These are phyloP conservation scores for Globisporangium camurandrum DNA, from an alignment of 352 stramenopile genomes.

Conservation along the genomic window DNA sequence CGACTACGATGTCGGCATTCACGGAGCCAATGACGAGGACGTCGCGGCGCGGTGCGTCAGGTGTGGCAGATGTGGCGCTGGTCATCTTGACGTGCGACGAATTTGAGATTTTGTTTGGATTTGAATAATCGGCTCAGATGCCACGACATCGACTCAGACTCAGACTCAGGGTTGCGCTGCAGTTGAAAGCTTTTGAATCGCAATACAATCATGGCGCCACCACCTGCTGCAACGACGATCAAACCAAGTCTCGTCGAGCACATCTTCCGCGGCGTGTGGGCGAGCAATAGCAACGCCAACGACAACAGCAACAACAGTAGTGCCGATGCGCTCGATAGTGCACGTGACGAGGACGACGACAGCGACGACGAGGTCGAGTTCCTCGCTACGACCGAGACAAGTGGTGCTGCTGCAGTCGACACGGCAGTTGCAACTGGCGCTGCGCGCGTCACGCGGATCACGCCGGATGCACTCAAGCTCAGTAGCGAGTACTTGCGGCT, in stretches of 20 bases:
- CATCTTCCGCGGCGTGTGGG: slow-evolving; percentile 63
- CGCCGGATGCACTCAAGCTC: slow-evolving; percentile 63
- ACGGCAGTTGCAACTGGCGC: slow-evolving; percentile 11
- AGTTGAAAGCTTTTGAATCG: too few relatives aligned
- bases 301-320: neutral
- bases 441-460: slow-evolving; percentile 58
- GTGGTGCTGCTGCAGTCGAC: too few relatives aligned
- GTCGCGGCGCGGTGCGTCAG: slow-evolving; percentile 12
- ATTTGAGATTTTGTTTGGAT: neutral
- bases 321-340: slow-evolving; percentile 11
- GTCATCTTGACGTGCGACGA: too few relatives aligned
- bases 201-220: slow-evolving; percentile 20
- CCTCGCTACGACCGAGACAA: slow-evolving; percentile 18
- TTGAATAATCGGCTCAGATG: too few relatives aligned
- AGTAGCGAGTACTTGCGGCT: slow-evolving; percentile 67
- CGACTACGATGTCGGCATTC: slow-evolving; percentile 77
- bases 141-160: too few relatives aligned
- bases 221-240: too few relatives aligned
- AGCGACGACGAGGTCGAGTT: slow-evolving; percentile 37
- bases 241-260: slow-evolving; percentile 63
- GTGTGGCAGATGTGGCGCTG: neutral
- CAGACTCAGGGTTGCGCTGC: too few relatives aligned
- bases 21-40: slow-evolving; percentile 78
- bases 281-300: slow-evolving; percentile 12
- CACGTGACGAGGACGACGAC: slow-evolving; percentile 26